Conservation (phyloP, 2,329 filamentous ascomycete genomes). For the Podosphaera fusca region DNA sequence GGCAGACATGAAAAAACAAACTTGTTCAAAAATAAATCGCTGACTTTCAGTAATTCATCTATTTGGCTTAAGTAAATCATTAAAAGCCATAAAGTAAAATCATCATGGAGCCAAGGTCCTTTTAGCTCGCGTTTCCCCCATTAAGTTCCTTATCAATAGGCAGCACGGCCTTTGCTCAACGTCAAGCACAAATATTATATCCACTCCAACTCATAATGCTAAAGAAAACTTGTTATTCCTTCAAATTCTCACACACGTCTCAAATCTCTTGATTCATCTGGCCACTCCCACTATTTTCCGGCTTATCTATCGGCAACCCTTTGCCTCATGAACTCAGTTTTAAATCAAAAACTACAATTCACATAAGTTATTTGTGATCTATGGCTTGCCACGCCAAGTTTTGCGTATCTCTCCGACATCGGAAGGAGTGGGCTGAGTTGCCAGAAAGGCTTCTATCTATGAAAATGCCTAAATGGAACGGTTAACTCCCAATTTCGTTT, state of each 20-base stretch:
- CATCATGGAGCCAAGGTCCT: too few relatives aligned
- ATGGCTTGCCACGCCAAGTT: slow-evolving; percentile 10
- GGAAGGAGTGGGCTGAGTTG: slow-evolving; percentile 12
- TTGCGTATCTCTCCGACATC: slow-evolving; percentile 14
- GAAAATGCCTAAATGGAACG: slow-evolving; percentile 13
- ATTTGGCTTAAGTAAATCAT: background rate
- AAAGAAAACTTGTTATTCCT: too few relatives aligned
- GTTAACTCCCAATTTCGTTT: slow-evolving; percentile 5
- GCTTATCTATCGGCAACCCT: too few relatives aligned
- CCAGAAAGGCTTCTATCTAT: slow-evolving; percentile 10
- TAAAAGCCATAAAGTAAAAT: background rate
- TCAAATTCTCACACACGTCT: too few relatives aligned
- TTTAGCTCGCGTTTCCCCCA: too few relatives aligned
- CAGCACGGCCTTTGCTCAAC: too few relatives aligned
- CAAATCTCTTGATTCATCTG: too few relatives aligned
- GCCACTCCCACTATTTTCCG: too few relatives aligned
- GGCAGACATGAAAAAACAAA: slow-evolving; percentile 12
- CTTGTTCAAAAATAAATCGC: slow-evolving; percentile 8
- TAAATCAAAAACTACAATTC: background rate
- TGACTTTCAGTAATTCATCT: slow-evolving; percentile 1
- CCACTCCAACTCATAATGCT: too few relatives aligned
- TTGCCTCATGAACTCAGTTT: too few relatives aligned
- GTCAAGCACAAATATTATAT: too few relatives aligned
- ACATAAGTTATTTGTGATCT: background rate
- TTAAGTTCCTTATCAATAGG: too few relatives aligned